Percentiles rank a stretch among this genome's conserved stretches.
phyloP scores from a whole-genome alignment of 2,329 filamentous ascomycete species.

The Ilyonectria destructans region DNA sequence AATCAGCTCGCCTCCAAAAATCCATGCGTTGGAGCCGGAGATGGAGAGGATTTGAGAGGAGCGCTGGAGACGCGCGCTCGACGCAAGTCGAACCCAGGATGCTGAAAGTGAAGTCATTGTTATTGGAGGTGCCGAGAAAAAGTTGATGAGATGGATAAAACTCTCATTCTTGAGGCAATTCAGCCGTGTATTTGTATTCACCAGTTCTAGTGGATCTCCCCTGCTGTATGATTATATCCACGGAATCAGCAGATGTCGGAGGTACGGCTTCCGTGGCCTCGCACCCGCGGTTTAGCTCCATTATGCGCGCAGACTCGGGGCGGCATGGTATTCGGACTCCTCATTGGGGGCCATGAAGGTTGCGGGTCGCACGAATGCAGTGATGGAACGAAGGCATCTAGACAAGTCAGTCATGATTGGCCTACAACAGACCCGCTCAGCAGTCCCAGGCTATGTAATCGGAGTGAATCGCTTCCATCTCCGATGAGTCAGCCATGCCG shows the following conservation, averaged over 20 bases:
- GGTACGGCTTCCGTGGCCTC: neutral
- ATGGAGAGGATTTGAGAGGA: slow-evolving; percentile 67
- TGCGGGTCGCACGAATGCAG: neutral
- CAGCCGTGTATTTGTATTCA: neutral
- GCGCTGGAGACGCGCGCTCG: slow-evolving; percentile 58
- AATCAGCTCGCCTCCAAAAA: slow-evolving; percentile 69
- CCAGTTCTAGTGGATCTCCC: neutral
- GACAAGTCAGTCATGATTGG: neutral
- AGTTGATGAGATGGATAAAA: neutral
- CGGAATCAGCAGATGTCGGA: neutral
- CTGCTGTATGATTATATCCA: neutral
- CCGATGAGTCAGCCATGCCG: neutral
- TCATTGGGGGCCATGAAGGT: neutral
- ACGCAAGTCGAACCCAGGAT: slow-evolving; percentile 48
- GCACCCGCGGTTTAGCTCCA: neutral
- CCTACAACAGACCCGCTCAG: neutral
- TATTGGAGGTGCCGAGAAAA: neutral
- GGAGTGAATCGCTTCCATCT: neutral
- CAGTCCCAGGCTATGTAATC: neutral
- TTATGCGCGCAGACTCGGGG: neutral
- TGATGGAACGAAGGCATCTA: neutral
- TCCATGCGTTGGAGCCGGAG: slow-evolving; percentile 56
- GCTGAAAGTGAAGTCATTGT: slow-evolving; percentile 16
- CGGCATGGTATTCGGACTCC: neutral
- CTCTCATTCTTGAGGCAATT: neutral